A percentile compares a stretch with the other conserved stretches of the same genome.
These are phyloP conservation scores for Excoecaria cochinchinensis DNA, from an alignment of 345 rosid genomes.

Conservation along the genomic window DNA sequence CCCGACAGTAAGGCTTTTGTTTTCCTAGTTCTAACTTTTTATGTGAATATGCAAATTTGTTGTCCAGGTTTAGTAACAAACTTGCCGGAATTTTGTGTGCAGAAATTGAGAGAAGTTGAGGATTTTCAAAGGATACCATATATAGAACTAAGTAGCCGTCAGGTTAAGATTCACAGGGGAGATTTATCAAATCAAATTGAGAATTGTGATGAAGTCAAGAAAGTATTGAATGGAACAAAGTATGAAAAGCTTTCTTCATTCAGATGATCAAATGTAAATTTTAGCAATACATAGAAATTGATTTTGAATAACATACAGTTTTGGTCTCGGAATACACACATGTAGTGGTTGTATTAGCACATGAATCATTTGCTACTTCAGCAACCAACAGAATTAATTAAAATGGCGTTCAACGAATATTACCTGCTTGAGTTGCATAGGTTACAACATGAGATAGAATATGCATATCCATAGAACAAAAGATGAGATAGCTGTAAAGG, in stretches of 20 bases:
- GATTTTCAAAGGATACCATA: constrained; percentile 36
- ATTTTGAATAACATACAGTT: too few species aligned
- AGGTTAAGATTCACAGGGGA: constrained; percentile 36
- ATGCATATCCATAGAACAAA: too few species aligned
- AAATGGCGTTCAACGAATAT: too few species aligned
- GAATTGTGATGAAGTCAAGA: constrained; percentile 29
- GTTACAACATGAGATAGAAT: too few species aligned
- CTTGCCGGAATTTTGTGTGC: neutral
- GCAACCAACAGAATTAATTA: too few species aligned
- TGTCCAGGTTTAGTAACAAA: too few species aligned
- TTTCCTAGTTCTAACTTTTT: neutral
- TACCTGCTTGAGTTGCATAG: too few species aligned
- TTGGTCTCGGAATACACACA: too few species aligned
- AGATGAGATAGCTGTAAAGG: too few species aligned
- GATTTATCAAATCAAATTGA: constrained; percentile 26
- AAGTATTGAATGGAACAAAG: constrained; percentile 24
- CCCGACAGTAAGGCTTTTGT: constrained; percentile 23
- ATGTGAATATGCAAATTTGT: neutral
- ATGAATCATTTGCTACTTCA: too few species aligned
- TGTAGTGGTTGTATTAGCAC: too few species aligned
- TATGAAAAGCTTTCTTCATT: constrained; percentile 30
- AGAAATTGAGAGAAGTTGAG: constrained; percentile 38
- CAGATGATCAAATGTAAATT: constrained; percentile 24
- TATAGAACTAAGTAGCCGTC: constrained; percentile 35
- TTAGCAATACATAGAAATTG: too few species aligned